Evolutionary conservation across 495 filamentous ascomycete species (phyloP).

Genomic region (Evernia prunastri): DNA sequence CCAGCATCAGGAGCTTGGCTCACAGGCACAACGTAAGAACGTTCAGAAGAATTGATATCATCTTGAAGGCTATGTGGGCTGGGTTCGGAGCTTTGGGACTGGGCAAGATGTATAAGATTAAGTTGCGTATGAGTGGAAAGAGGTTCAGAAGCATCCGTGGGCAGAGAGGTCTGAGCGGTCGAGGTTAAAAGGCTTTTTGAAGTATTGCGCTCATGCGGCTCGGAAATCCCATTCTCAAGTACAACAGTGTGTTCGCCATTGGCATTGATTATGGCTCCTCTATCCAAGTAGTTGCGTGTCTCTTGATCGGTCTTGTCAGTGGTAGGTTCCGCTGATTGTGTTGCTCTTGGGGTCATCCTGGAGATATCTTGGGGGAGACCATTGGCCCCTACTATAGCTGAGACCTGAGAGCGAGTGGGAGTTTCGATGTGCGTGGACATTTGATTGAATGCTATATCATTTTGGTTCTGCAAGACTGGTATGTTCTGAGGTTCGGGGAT

Average conservation of each 20-base stretch:
- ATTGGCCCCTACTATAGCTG: neutral
- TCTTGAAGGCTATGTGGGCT: constrained; percentile 28
- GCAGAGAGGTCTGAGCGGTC: constrained; percentile 26
- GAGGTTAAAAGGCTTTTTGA: constrained; percentile 16
- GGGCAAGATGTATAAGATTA: constrained; percentile 11
- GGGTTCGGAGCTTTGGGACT: constrained; percentile 13
- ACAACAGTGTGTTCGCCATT: constrained; percentile 45
- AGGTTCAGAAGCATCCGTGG: constrained; percentile 24
- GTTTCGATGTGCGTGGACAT: constrained; percentile 46
- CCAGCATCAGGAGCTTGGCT: constrained; percentile 9
- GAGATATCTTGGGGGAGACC: neutral
- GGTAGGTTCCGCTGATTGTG: neutral
- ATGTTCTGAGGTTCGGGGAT: constrained; percentile 64
- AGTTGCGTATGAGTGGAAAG: constrained; percentile 21
- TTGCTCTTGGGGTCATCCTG: neutral
- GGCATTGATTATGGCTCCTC: constrained; percentile 26
- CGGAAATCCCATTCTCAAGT: constrained; percentile 36
- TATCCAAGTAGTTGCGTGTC: neutral
- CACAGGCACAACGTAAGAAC: constrained; percentile 23
- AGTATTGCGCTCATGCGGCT: constrained; percentile 20
- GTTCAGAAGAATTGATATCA: constrained; percentile 26
- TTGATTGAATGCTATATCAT: constrained; percentile 66
- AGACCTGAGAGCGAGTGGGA: constrained; percentile 12
- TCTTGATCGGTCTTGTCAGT: neutral
- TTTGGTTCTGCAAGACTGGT: constrained; percentile 65